Conservation (phyloP, 495 filamentous ascomycete genomes). For the Tetracladium marchalianum region DNA sequence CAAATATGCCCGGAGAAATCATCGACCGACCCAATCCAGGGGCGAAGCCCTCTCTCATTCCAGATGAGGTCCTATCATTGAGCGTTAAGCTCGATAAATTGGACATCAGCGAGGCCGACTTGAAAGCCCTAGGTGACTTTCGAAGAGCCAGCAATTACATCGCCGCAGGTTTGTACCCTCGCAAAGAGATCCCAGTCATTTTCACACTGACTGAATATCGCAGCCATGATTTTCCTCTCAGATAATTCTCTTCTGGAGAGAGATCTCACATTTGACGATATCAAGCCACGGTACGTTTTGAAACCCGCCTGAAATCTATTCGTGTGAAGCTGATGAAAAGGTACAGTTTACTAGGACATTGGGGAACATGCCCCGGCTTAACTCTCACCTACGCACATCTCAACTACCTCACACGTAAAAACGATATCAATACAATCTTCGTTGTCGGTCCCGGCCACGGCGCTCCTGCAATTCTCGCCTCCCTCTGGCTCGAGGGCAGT, state of each 20-base stretch:
- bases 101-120: constrained; percentile 34
- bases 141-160: constrained; percentile 58
- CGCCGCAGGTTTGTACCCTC: constrained; percentile 38
- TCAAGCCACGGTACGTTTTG: constrained; percentile 57
- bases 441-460: constrained; percentile 68
- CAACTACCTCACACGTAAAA: constrained; percentile 53
- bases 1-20: constrained; percentile 50
- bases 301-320: too few relatives aligned
- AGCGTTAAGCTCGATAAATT: constrained; percentile 37
- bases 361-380: constrained; percentile 71
- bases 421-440: constrained; percentile 51
- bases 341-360: constrained; percentile 45
- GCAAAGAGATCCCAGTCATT: constrained; percentile 23
- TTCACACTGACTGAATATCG: background rate
- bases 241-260: constrained; percentile 49
- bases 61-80: constrained; percentile 43
- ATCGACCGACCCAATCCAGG: constrained; percentile 57
- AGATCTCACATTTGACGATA: constrained; percentile 42
- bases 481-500: constrained; percentile 63
- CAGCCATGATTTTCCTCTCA: constrained; percentile 63
- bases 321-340: too few relatives aligned
- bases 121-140: constrained; percentile 43
- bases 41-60: constrained; percentile 47
- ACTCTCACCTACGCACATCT: constrained; percentile 63
- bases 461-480: constrained; percentile 55